Conservation (phyloP, 176 grass and related monocot genomes). For the Cenchrus purpureus region DNA sequence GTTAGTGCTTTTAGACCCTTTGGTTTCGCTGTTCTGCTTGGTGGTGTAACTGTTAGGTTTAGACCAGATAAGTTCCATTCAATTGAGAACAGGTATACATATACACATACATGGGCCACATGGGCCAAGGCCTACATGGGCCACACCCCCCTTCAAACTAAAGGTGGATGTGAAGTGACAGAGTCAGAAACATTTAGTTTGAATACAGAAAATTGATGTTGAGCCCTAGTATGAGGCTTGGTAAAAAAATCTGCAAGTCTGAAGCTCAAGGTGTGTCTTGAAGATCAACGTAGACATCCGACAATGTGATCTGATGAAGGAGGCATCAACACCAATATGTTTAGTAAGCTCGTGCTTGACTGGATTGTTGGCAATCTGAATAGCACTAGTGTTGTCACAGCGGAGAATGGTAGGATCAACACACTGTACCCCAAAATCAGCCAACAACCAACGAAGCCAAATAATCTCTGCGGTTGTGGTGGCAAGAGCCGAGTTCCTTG, state of each 20-base stretch:
- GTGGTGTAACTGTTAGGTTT: not conserved
- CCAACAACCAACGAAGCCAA: constrained; percentile 35
- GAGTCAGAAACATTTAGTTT: not conserved
- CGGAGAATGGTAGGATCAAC: no score
- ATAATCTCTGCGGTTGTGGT: not conserved
- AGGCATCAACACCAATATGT: not conserved
- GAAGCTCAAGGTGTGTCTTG: no score
- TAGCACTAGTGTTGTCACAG: constrained; percentile 45
- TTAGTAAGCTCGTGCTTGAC: constrained; percentile 11
- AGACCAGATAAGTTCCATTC: no score
- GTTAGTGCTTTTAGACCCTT: constrained; percentile 47
- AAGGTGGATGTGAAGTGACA: not conserved
- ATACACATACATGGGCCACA: no score
- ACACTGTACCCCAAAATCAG: constrained; percentile 55
- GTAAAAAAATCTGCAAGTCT: no score
- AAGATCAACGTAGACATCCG: no score
- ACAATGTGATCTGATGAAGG: no score
- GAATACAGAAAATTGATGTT: not conserved
- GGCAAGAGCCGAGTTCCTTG: no score
- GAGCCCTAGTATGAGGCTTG: no score
- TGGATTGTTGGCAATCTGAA: constrained; percentile 19
- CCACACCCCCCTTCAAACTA: no score
- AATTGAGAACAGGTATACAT: no score
- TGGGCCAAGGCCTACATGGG: no score
- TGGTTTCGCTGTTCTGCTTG: constrained; percentile 21